These are phyloP conservation scores for Fomitopsis serialis DNA, from an alignment of 768 basidiomycete genomes.

Conservation along the genomic window DNA sequence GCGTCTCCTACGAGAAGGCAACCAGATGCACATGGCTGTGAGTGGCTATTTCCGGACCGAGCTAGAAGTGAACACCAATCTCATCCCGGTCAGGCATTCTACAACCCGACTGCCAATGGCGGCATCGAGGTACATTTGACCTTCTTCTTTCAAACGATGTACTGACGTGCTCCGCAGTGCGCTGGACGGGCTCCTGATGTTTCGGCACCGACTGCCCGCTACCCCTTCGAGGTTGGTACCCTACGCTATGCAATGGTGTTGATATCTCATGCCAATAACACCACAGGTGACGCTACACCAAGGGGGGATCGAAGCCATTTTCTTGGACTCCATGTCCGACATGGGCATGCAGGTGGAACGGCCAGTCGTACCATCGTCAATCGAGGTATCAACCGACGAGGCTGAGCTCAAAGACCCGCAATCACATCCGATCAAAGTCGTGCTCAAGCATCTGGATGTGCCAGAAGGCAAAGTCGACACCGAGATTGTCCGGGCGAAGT, in stretches of 20 bases:
- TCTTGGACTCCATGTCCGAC: slow-evolving; percentile 47
- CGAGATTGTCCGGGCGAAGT: slow-evolving; percentile 66
- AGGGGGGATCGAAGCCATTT: slow-evolving; percentile 56
- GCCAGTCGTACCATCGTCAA: slow-evolving; percentile 42
- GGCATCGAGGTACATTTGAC: slow-evolving; percentile 51
- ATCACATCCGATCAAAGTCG: slow-evolving; percentile 34
- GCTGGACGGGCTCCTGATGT: slow-evolving; percentile 61
- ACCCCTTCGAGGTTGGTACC: slow-evolving; percentile 58
- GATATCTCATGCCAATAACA: neutral
- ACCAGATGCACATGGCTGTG: slow-evolving; percentile 69
- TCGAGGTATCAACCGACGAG: slow-evolving; percentile 40
- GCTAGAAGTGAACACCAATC: neutral
- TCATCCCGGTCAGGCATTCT: slow-evolving; percentile 51
- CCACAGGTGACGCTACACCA: slow-evolving; percentile 53
- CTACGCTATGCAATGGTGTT: neutral
- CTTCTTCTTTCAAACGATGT: neutral
- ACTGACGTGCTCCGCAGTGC: slow-evolving; percentile 32
- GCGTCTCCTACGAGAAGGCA: slow-evolving; percentile 54
- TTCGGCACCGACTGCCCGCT: slow-evolving; percentile 56
- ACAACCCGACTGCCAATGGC: slow-evolving; percentile 56
- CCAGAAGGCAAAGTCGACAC: slow-evolving; percentile 29
- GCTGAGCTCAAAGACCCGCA: slow-evolving; percentile 36
- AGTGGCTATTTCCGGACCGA: neutral
- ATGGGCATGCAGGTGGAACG: slow-evolving; percentile 46
- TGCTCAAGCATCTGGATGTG: slow-evolving; percentile 37